These are phyloP conservation scores for Hsuehochloa calcarea DNA, from an alignment of 176 grass and related monocot genomes.

Conservation along the genomic window DNA sequence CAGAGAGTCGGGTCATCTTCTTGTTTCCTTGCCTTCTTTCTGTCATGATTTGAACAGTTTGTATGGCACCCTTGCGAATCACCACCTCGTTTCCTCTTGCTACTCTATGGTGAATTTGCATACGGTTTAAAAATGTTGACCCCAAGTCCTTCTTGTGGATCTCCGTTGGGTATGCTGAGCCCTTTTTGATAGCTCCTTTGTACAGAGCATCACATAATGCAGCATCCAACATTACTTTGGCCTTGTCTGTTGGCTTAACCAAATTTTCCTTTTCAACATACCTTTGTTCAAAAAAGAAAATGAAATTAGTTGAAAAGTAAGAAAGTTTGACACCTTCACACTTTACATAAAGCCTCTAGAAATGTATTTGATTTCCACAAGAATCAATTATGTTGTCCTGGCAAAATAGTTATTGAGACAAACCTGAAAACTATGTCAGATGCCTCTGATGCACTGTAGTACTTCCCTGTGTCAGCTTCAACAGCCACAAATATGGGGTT, in stretches of 20 bases:
- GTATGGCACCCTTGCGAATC: conserved; percentile 76
- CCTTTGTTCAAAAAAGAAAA: conserved; percentile 42
- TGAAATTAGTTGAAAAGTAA: conserved; percentile 10
- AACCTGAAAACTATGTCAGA: conserved; percentile 87
- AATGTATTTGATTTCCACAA: neutral
- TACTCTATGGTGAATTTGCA: conserved; percentile 83
- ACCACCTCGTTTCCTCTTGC: conserved; percentile 65
- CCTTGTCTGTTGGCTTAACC: conserved; percentile 70
- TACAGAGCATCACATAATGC: conserved; percentile 87
- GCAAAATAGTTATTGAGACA: neutral
- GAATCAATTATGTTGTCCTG: neutral
- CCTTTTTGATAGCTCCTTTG: conserved; percentile 95
- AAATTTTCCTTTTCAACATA: conserved; percentile 97
- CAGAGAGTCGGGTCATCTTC: conserved; percentile 84
- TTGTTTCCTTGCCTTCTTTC: conserved; percentile 95
- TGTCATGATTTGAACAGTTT: conserved; percentile 84
- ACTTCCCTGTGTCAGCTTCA: conserved; percentile 69
- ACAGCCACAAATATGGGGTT: conserved; percentile 81
- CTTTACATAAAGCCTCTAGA: neutral
- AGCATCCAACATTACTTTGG: conserved; percentile 71
- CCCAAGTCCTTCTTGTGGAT: conserved; percentile 90
- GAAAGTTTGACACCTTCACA: neutral
- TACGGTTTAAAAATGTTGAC: conserved; percentile 69
- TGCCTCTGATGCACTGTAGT: conserved; percentile 78
- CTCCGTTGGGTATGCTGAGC: conserved; percentile 65